A percentile compares a stretch with the other conserved stretches of the same genome.
phyloP scores from a whole-genome alignment of 2,329 filamentous ascomycete genomes.

The Sporothrix pallida region DNA sequence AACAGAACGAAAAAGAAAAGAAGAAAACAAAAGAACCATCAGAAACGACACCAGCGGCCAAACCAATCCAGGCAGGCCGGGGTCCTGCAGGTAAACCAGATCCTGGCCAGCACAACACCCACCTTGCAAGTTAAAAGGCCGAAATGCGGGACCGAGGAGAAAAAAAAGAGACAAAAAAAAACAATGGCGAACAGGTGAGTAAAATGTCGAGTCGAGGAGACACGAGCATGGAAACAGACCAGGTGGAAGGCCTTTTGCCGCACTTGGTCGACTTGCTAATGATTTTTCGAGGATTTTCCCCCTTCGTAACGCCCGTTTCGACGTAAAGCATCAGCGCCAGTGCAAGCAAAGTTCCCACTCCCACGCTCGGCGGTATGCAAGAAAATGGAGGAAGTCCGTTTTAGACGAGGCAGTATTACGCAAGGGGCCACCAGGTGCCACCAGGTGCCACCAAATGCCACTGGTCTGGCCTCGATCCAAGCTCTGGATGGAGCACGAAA shows the following conservation, averaged over 20 bases:
- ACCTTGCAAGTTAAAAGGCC: constrained; percentile 7
- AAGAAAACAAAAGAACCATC: background rate
- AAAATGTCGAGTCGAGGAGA: background rate
- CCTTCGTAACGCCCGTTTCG: constrained; percentile 6
- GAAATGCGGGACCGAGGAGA: constrained; percentile 21
- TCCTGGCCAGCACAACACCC: background rate
- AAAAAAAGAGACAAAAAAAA: constrained; percentile 8
- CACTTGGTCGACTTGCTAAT: background rate
- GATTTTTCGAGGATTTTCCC: background rate
- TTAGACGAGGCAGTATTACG: constrained; percentile 19
- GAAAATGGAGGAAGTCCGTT: constrained; percentile 5
- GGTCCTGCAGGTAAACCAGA: constrained; percentile 21
- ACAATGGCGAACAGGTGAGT: constrained; percentile 10
- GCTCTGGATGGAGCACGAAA: constrained; percentile 11
- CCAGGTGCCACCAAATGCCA: background rate
- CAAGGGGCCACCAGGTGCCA: constrained; percentile 5
- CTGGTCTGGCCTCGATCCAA: constrained; percentile 10
- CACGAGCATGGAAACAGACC: background rate
- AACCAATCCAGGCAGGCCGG: background rate
- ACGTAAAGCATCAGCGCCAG: constrained; percentile 23
- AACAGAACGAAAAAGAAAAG: background rate
- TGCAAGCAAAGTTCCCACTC: constrained; percentile 17
- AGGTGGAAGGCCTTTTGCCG: background rate
- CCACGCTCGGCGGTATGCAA: constrained; percentile 23
- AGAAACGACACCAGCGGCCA: background rate